Evolutionary conservation across 805 yeast species (phyloP).

Genomic region (Starmerella cellae): DNA sequence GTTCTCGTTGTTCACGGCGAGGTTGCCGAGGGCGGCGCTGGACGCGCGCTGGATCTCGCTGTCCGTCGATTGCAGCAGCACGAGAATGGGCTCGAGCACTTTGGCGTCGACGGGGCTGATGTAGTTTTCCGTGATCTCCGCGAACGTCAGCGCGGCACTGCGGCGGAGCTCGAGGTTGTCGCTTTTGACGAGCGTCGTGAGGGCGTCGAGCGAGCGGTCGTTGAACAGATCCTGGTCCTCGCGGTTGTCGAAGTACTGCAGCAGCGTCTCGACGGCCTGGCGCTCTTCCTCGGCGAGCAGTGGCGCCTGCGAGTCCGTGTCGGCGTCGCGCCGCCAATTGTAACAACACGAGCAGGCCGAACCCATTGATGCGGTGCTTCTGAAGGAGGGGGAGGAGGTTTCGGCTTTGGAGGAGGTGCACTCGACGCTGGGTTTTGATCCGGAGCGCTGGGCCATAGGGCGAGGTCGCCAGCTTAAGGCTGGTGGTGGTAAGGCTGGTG

Average conservation of each 20-base stretch:
- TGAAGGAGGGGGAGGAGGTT: no score
- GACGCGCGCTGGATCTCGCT: conserved; percentile 97
- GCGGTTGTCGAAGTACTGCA: conserved; percentile 80
- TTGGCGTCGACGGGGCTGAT: conserved; percentile 81
- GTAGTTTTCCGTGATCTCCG: conserved; percentile 87
- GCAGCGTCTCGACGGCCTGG: conserved; percentile 81
- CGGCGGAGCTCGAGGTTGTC: conserved; percentile 91
- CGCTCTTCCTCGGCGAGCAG: conserved; percentile 89
- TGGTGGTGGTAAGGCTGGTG: no score
- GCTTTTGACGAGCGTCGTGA: conserved; percentile 84
- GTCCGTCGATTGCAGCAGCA: conserved; percentile 72
- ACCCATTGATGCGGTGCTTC: conserved; percentile 17
- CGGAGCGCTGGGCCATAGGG: no score
- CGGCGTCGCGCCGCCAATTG: conserved; percentile 34
- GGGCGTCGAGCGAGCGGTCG: conserved; percentile 68
- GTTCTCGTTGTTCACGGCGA: conserved; percentile 93
- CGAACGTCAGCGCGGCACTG: conserved; percentile 95
- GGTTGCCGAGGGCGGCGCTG: conserved; percentile 95
- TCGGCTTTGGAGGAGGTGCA: no score
- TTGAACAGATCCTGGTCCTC: conserved; percentile 80
- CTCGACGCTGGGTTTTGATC: no score
- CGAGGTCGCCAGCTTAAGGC: no score
- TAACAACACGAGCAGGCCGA: conserved; percentile 17
- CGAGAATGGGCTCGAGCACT: conserved; percentile 85
- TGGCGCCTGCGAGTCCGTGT: conserved; percentile 65